These are phyloP conservation scores for Leucocoprinus birnbaumii DNA, from an alignment of 768 basidiomycete species.

Conservation along the genomic window DNA sequence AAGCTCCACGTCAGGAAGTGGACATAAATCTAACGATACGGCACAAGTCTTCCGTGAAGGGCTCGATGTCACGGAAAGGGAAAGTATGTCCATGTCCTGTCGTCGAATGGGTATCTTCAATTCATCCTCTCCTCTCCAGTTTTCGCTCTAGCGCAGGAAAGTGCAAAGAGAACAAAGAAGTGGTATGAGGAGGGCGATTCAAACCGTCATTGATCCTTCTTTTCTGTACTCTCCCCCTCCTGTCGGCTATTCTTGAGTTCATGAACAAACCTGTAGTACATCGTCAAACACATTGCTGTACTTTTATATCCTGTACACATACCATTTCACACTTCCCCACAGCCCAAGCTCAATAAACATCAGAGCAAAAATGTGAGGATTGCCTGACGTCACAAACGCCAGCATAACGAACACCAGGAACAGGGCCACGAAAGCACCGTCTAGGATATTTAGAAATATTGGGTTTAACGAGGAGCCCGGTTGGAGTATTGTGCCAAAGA, in stretches of 20 bases:
- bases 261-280: conserved; percentile 54
- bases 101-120: conserved; percentile 4
- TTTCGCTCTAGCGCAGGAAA: conserved; percentile 83
- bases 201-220: conserved; percentile 27
- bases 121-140: conserved; percentile 42
- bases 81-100: conserved; percentile 53
- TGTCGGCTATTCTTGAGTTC: conserved; percentile 45
- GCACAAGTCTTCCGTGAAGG: conserved; percentile 86
- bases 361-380: conserved; percentile 63
- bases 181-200: conserved; percentile 80
- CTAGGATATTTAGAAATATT: conserved; percentile 59
- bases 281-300: conserved; percentile 13
- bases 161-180: conserved; percentile 66
- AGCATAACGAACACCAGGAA: conserved; percentile 57
- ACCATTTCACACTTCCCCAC: conserved; percentile 86
- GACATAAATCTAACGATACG: conserved; percentile 48
- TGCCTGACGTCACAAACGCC: conserved; percentile 61
- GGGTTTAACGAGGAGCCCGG: conserved; percentile 80
- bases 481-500: conserved; percentile 58
- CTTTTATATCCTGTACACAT: conserved; percentile 19
- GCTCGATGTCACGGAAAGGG: conserved; percentile 88
- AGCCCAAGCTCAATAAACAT: conserved; percentile 64
- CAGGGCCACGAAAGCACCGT: conserved; percentile 56
- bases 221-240: conserved; percentile 14
- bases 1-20: conserved; percentile 52